Conservation (phyloP, 495 filamentous ascomycete genomes). For the Tetracladium marchalianum region DNA sequence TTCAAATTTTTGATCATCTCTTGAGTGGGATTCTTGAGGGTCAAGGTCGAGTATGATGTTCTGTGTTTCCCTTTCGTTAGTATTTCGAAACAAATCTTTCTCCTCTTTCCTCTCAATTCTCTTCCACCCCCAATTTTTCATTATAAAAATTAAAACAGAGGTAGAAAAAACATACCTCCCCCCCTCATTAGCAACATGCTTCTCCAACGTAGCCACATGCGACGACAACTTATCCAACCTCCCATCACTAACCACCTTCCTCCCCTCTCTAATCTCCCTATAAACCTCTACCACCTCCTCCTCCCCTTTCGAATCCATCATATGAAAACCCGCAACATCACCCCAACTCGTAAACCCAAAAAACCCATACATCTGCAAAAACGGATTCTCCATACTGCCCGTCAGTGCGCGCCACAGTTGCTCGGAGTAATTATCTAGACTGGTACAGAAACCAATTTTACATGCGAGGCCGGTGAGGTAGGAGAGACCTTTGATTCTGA, state of each 20-base stretch:
- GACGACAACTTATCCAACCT: no score
- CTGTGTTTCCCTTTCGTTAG: constrained; percentile 26
- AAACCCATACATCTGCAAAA: no score
- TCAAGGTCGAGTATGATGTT: constrained; percentile 30
- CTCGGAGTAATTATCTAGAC: background rate
- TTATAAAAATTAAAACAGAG: constrained; percentile 26
- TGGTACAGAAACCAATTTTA: background rate
- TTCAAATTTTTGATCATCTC: constrained; percentile 22
- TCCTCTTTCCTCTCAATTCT: constrained; percentile 20
- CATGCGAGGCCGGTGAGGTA: background rate
- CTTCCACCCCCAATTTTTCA: constrained; percentile 18
- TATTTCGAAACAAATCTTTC: no score
- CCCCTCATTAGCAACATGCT: no score
- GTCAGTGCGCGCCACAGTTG: background rate
- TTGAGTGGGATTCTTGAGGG: constrained; percentile 25
- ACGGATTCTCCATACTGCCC: no score
- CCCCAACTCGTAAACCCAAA: no score
- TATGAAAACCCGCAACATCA: no score
- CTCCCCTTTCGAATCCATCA: no score
- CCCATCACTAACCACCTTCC: no score
- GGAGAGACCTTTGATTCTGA: background rate
- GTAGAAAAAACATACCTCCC: constrained; percentile 17
- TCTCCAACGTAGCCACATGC: no score
- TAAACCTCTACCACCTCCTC: no score
- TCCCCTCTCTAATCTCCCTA: no score